Evolutionary conservation across 108 stramenopile genomes (phyloP), one percentile per base, ranked within the genome.

Genomic region (Mediolabrus comicus): DNA sequence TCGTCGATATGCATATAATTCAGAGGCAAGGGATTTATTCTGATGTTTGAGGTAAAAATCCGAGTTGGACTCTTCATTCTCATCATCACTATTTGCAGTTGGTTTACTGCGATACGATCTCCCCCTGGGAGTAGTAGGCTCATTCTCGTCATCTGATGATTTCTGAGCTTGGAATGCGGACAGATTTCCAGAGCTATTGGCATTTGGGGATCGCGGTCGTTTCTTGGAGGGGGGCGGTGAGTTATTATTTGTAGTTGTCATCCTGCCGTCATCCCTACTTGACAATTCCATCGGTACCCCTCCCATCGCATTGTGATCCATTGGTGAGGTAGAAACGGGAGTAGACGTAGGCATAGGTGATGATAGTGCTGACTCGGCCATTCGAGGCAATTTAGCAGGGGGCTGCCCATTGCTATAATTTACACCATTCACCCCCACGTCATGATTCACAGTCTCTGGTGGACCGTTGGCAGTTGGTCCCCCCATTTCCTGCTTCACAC

Each of bases 21-120:
- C 95, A 39, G 79, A 74, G 17, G 86, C 84, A 27, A 95, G 62
- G 6, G 92, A 87, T 56, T 62, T 62, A 68, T 95, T 95, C 67
- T 92, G 91, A 65, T 87, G 87, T 36, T 86, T 78, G 26, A 95
- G 64, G 51, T 84, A 94, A 71, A 91, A 94, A 1, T 79, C 53
- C 24, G 60, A 39, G 17, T 79, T 72, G 59, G 81, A 72, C 16
- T 70, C 77, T 10, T 76, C 85, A 24, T 87, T 85, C 29, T 83
- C 86, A 35, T 85, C 84, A 30, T 77, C 80, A 27, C 75, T 62
- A 27, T 60, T 69, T 1, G 72, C 68, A n/a, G 13, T 74, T 75
- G 65, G 64, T 34, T 72, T 55, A 33, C 67, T 51, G 10, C 59
- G 70, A 7, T 56, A 64, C 36, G 62, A 55, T 28, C 71, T 52